These are phyloP conservation scores for Ophiocordyceps camponoti-floridani DNA, from an alignment of 2,329 filamentous ascomycete species.

Conservation along the genomic window DNA sequence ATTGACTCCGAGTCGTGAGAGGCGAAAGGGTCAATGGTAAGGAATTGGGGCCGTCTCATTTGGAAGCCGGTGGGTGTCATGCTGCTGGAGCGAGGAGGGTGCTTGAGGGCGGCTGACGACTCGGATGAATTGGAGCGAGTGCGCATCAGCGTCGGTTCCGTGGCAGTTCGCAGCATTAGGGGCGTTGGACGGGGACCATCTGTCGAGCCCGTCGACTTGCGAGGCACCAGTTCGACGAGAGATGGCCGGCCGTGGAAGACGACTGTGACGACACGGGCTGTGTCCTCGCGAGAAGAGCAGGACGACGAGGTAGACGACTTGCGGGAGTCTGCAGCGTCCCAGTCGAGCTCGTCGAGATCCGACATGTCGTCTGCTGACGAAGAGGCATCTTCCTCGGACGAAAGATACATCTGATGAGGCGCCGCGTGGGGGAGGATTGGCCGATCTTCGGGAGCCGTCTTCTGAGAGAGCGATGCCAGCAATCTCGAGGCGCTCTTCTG, in stretches of 20 bases:
- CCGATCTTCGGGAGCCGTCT: slow-evolving; percentile 12
- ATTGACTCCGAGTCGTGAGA: slow-evolving; percentile 7
- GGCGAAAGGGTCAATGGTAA: slow-evolving; percentile 36
- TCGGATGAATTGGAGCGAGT: slow-evolving; percentile 16
- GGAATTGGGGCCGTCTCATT: slow-evolving; percentile 26
- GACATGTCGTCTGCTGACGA: slow-evolving; percentile 43
- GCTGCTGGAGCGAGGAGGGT: slow-evolving; percentile 25
- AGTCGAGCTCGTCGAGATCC: slow-evolving; percentile 30
- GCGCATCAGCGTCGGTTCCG: slow-evolving; percentile 13
- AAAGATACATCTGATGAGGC: slow-evolving; percentile 44
- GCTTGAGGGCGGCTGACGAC: slow-evolving; percentile 13
- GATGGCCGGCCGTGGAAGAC: slow-evolving; percentile 41
- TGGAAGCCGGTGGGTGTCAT: slow-evolving; percentile 17
- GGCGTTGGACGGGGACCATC: slow-evolving; percentile 7
- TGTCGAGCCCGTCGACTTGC: slow-evolving; percentile 22
- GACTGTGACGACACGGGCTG: slow-evolving; percentile 39
- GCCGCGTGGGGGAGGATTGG: slow-evolving; percentile 19
- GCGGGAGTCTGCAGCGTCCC: slow-evolving; percentile 17
- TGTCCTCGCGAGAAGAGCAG: slow-evolving; percentile 29
- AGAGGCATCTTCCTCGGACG: slow-evolving; percentile 47
- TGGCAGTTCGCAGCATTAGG: slow-evolving; percentile 12
- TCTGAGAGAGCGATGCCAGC: slow-evolving; percentile 14
- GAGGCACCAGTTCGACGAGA: slow-evolving; percentile 29
- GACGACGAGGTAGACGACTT: slow-evolving; percentile 12
- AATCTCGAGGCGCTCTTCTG: slow-evolving; percentile 30